Percentiles rank a stretch among this genome's conserved stretches.
Conservation (phyloP, 176 grass and related monocot species). For the Bonia amplexicaulis region DNA sequence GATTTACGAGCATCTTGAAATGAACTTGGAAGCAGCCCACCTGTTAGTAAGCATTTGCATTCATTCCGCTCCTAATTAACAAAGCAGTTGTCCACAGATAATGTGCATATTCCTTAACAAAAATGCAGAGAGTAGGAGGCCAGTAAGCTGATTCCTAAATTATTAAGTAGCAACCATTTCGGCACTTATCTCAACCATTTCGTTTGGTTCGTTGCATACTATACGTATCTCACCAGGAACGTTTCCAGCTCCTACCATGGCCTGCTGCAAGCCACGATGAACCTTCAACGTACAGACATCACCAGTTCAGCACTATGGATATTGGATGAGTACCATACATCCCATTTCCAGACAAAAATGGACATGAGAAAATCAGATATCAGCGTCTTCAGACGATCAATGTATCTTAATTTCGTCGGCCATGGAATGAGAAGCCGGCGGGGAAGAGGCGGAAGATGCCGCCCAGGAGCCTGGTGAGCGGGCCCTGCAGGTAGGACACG, state of each 20-base stretch:
- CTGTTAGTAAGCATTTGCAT: background rate
- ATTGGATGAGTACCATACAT: background rate
- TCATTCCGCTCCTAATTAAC: background rate
- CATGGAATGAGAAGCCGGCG: constrained; percentile 45
- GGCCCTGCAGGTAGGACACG: constrained; percentile 49
- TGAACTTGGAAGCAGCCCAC: background rate
- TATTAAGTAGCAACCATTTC: background rate
- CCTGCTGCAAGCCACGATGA: background rate
- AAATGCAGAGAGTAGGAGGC: background rate
- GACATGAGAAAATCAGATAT: background rate
- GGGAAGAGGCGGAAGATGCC: constrained; percentile 42
- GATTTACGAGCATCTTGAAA: no score
- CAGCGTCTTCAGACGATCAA: no score
- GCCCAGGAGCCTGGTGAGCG: constrained; percentile 37
- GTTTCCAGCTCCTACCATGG: background rate
- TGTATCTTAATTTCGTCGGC: background rate
- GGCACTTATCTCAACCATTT: background rate
- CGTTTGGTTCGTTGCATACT: background rate
- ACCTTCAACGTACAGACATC: background rate
- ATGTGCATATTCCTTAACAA: background rate
- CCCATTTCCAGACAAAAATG: background rate
- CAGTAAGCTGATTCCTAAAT: background rate
- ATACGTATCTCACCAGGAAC: background rate
- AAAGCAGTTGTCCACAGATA: background rate
- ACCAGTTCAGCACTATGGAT: no score